Evolutionary conservation across 2,329 filamentous ascomycete genomes (phyloP), one percentile per base, ranked within the genome.

Genomic region (Parastagonospora avenae): DNA sequence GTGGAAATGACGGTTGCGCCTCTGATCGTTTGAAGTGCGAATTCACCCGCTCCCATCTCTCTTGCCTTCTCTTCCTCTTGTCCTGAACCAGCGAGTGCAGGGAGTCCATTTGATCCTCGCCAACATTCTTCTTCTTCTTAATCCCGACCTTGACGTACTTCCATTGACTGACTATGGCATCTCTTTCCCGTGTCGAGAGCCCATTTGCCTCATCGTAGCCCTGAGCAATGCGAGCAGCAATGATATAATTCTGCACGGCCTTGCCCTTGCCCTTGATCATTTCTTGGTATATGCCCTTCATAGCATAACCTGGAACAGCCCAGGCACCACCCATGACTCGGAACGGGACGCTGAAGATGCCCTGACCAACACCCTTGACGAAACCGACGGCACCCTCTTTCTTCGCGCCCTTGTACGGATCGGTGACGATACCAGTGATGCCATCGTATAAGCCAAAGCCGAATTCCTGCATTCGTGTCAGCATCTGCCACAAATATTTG

Each of bases 211-310:
- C 89, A 37, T 86, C 83, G 54, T 85, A 85, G 1, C 91, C 91
- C 69, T 95, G 89, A 0, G 86, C 80, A 42, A 90, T 89, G 39
- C 91, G 82, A 2, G 90, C 89, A 1, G 89, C 84, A 39, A 91
- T 84, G 57, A 95, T 90, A 68, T 93, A 93, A 59, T 90, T 91
- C 42, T 90, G 80, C 14, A 91, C 85, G 55, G 85, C 90, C 38
- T 82, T 85, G 19, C 87, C 85, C 59, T 91, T 88, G 39, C 82
- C 74, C 56, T 88, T 91, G 54, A 86, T 82, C 46, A 94, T 80
- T 68, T 93, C 88, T 35, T 89, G 89, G 63, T 93, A 86, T 1
- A 94, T 80, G 2, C 92, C 92, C 68, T 92, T 90, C 79, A 92
- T 88, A 3, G 90, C 83, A 66, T 94, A 95, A 4, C 88, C 92